Base-by-base conservation (phyloP, 2,329 filamentous ascomycete genomes). In the Fusarium sp. region DNA sequence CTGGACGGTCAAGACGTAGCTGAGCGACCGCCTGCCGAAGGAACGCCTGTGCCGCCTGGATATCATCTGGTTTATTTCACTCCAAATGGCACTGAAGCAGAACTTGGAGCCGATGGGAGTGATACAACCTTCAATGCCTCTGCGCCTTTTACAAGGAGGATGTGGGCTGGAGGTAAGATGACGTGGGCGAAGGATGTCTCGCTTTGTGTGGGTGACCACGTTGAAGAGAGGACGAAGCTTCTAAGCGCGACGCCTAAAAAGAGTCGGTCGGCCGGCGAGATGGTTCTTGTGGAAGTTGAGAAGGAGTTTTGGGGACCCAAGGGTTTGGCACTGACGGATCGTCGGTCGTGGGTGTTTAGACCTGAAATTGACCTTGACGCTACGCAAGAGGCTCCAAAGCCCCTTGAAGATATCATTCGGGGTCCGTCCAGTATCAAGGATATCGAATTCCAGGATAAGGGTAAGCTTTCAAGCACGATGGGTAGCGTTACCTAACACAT, bases 141-240 rank as follows among this genome's bases (percentile, higher is more conserved):
- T 0, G 64, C 78, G 4, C 88, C 88, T 0, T 91, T 90, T 59
- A 89, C 87, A 3, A 78, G 88, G 31, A 82, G 89, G 13, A 91
- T 91, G 89, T 91, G 89, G 89, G 89, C 89, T 0, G 89, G 88
- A 2, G 89, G 89, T 1, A 80, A 82, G 57, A 86, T 91, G 77
- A 74, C 76, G 15, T 89, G 87, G 86, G 53, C 6, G 57, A 38
- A 13, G 30, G 70, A 20, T 20, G 57, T 40, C 10, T 23, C 51
- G 66, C 74, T 90, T 61, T 78, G 80, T 3, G 83, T 89, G 3
- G 88, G 87, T 2, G 85, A 89, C 64, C 76, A 81, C 20, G 85
- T 85, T 2, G 83, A 81, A 36, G 89, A 91, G 77, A 83, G 78
- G 26, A 91, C 88, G 3, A 82, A 76, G 54, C 78, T 91, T 12